Evolutionary conservation across 208 protist genomes (phyloP).

Genomic region (Vickermania ingenoplastis): DNA sequence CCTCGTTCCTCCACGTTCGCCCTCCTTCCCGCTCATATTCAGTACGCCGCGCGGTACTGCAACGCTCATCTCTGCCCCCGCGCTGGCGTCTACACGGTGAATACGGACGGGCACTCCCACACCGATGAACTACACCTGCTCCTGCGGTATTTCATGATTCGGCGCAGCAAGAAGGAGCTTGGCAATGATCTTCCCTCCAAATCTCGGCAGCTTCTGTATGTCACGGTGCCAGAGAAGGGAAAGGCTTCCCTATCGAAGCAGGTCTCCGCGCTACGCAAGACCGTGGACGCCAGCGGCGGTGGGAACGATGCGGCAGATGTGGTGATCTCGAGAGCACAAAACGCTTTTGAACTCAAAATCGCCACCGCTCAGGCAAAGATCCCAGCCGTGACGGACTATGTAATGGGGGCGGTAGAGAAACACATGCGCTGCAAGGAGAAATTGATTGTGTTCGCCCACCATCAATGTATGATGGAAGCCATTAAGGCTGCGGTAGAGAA

Average conservation of each 20-base stretch:
- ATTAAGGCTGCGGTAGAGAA: conserved; percentile 66
- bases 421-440: conserved; percentile 75
- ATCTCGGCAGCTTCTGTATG: conserved; percentile 74
- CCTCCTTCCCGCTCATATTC: conserved; percentile 39
- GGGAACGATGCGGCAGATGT: conserved; percentile 5
- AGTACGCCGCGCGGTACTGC: conserved; percentile 93
- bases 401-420: conserved; percentile 64
- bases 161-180: conserved; percentile 90
- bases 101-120: conserved; percentile 72
- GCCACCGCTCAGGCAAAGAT: conserved; percentile 83
- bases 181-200: conserved; percentile 83
- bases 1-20: conserved; percentile 19
- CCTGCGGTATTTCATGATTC: conserved; percentile 87
- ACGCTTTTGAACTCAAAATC: conserved; percentile 78
- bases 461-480: conserved; percentile 88
- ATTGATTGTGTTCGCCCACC: conserved; percentile 92
- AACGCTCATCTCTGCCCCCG: conserved; percentile 41
- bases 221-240: conserved; percentile 76
- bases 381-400: conserved; percentile 84
- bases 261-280: conserved; percentile 45
- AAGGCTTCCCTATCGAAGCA: conserved; percentile 75
- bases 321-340: conserved; percentile 19
- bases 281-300: conserved; percentile 6
- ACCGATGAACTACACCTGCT: conserved; percentile 89
- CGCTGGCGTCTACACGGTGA: conserved; percentile 52